Conservation (phyloP, 768 basidiomycete species). For the Suillus ampliporus region DNA sequence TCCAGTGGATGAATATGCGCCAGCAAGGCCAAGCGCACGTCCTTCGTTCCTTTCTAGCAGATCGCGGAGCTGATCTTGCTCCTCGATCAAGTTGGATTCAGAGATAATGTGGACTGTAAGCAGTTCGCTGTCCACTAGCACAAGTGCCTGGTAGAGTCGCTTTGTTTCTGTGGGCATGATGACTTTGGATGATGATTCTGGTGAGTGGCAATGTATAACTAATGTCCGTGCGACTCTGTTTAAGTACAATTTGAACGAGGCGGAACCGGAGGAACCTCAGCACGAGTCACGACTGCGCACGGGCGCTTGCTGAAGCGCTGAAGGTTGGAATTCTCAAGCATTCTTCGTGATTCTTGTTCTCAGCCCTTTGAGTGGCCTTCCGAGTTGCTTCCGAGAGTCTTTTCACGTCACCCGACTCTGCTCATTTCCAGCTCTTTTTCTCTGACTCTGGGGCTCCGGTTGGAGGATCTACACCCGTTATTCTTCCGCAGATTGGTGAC, state of each 20-base stretch:
- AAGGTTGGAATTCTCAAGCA: too few relatives aligned
- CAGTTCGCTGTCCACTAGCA: slow-evolving; percentile 28
- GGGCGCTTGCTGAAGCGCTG: slow-evolving; percentile 1
- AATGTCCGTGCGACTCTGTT: not conserved
- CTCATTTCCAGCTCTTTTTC: not conserved
- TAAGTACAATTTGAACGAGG: not conserved
- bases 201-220: not conserved
- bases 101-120: slow-evolving; percentile 21
- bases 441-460: not conserved
- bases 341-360: not conserved
- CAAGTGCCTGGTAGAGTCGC: slow-evolving; percentile 32
- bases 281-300: too few relatives aligned
- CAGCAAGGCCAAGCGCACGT: slow-evolving; percentile 37
- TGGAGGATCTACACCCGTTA: not conserved
- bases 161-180: slow-evolving; percentile 21
- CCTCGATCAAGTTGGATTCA: slow-evolving; percentile 30
- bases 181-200: slow-evolving; percentile 1
- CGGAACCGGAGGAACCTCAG: not conserved
- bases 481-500: not conserved
- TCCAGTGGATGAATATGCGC: slow-evolving; percentile 28
- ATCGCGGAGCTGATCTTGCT: slow-evolving; percentile 23
- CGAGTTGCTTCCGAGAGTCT: not conserved
- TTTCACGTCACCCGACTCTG: not conserved
- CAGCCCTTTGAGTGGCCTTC: not conserved
- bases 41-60: slow-evolving; percentile 40